These are phyloP conservation scores for Gyrodon lividus DNA, from an alignment of 768 basidiomycete species.

Conservation along the genomic window DNA sequence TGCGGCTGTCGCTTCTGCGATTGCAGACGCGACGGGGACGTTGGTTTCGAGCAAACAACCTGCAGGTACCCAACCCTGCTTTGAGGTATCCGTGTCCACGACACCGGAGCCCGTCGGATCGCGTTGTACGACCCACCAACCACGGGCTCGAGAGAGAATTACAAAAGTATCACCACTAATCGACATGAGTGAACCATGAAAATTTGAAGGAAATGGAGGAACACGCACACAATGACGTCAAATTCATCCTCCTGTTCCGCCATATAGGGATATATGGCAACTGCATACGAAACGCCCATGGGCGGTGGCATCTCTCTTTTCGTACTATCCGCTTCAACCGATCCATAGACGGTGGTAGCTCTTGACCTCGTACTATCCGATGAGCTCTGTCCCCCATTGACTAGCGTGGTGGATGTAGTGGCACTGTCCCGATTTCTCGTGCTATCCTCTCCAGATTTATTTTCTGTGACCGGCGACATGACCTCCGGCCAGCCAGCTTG, in stretches of 20 bases:
- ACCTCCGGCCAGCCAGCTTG: conserved; percentile 79
- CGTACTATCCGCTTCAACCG: conserved; percentile 34
- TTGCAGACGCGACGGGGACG: conserved; percentile 84
- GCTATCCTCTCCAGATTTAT: conserved; percentile 44
- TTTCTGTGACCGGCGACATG: conserved; percentile 56
- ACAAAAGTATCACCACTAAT: conserved; percentile 88
- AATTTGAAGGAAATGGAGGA: not conserved
- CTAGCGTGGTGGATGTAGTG: conserved; percentile 34
- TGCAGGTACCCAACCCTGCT: conserved; percentile 97
- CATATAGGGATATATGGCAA: conserved; percentile 98
- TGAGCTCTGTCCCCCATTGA: conserved; percentile 31
- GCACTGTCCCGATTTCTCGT: conserved; percentile 38
- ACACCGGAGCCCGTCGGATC: conserved; percentile 84
- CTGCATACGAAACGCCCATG: conserved; percentile 82
- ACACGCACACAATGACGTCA: conserved; percentile 88
- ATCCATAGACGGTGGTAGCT: conserved; percentile 14
- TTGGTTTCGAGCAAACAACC: conserved; percentile 94
- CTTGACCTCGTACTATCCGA: conserved; percentile 21
- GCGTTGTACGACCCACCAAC: conserved; percentile 99
- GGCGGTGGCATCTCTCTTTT: conserved; percentile 44
- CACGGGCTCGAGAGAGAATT: conserved; percentile 89
- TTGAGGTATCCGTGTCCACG: conserved; percentile 71
- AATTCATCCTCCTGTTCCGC: conserved; percentile 99
- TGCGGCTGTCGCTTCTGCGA: conserved; percentile 75
- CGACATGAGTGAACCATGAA: conserved; percentile 4